Base-by-base conservation (phyloP, 2,329 filamentous ascomycete species). In the Alternaria sp. region DNA sequence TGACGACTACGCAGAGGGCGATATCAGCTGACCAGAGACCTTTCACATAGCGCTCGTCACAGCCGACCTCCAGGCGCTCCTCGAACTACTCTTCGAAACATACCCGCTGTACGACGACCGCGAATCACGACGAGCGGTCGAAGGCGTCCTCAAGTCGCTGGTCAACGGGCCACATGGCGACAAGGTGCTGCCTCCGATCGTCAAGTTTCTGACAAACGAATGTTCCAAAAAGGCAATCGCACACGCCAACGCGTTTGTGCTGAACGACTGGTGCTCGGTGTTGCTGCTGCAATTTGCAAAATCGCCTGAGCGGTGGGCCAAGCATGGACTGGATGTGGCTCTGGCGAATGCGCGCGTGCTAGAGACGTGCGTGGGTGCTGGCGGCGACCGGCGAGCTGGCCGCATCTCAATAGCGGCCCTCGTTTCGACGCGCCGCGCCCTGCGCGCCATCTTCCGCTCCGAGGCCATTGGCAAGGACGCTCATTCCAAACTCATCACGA, bases 61-160 rank as follows among this genome's bases (percentile, higher is more conserved):
- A 32, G 66, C 78, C 39, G 78, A 81, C 49, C 75, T 87, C 56
- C 80, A 83, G 51, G 77, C 79, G 60, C 78, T 95, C 53, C 81
- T 96, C 64, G 85, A 88, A 62, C 82, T 93, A 34, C 87, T 99
- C 32, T 94, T 98, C 81, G 88, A 88, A 76, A 97, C 94, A 52
- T 93, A 97, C 75, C 87, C 92, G 62, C 88, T 91, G 69, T 99
- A 98, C 79, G 82, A 89, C 79, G 95, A 99, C 80, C 89, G 94
- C 71, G 83, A 87, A 66, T 98, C 95, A 44, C 88, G 95, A 69
- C 86, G 89, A 69, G 93, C 92, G 38, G 93, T 93, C 32, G 91
- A 97, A 77, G 84, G 86, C 80, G 97, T 94, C 76, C 85, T 99
- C 57, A 82, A 84, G 65, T 84, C 88, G 52, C 84, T 94, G 66